Percentiles rank a stretch among this genome's conserved stretches.
Conservation (phyloP, 306 rosid species). For the Canavalia gladiata region DNA sequence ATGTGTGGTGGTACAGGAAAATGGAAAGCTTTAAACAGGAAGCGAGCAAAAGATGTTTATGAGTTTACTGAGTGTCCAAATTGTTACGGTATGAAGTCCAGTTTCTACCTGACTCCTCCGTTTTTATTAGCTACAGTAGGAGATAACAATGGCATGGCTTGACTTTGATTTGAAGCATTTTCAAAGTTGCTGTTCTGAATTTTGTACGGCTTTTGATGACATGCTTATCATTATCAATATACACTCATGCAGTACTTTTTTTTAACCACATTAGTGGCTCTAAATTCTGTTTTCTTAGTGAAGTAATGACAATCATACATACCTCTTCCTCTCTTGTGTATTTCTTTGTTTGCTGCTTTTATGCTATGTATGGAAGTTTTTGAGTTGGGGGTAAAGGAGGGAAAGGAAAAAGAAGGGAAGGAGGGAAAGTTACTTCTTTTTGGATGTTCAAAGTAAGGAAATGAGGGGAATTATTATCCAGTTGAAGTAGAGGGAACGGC, state of each 20-base stretch:
- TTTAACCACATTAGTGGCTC: background rate
- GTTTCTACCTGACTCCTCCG: background rate
- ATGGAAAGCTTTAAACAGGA: slow-evolving; percentile 98
- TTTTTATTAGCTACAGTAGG: slow-evolving; percentile 20
- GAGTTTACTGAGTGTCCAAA: slow-evolving; percentile 97
- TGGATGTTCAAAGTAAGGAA: background rate
- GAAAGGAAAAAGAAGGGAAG: background rate
- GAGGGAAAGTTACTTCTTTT: slow-evolving; percentile 1
- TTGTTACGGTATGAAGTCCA: slow-evolving; percentile 78
- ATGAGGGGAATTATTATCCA: background rate
- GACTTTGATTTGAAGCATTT: slow-evolving; percentile 1
- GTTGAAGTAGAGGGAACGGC: slow-evolving; percentile 14
- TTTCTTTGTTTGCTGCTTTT: slow-evolving; percentile 4
- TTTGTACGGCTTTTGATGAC: slow-evolving; percentile 6
- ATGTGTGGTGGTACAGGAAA: slow-evolving; percentile 99
- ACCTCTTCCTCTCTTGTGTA: slow-evolving; percentile 4
- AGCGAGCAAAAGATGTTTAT: slow-evolving; percentile 92
- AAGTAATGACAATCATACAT: background rate
- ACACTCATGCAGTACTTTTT: background rate
- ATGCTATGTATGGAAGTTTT: background rate
- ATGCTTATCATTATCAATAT: slow-evolving; percentile 37
- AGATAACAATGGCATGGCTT: background rate
- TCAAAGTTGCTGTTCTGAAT: background rate
- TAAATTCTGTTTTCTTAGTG: slow-evolving; percentile 18
- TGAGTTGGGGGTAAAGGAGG: slow-evolving; percentile 8